These are phyloP conservation scores for Arctium lappa DNA, from an alignment of 129 eudicot species.

Conservation along the genomic window DNA sequence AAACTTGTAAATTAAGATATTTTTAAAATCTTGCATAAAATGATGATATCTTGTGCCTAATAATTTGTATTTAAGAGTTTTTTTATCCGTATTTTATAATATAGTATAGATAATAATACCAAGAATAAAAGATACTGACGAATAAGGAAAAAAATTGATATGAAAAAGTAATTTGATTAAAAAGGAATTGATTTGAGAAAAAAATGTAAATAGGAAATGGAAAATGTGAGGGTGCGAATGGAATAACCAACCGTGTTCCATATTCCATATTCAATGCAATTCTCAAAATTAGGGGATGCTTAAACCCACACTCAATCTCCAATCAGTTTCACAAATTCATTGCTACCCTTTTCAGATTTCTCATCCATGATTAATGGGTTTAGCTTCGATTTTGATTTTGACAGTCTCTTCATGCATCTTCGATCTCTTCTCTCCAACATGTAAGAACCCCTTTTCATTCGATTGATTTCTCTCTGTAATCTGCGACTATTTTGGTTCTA, in stretches of 20 bases:
- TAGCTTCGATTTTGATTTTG: conserved; percentile 18
- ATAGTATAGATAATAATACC: too few relatives aligned
- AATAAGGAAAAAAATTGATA: background rate
- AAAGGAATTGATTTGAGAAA: background rate
- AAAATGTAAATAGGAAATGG: background rate
- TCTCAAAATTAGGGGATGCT: conserved; percentile 19
- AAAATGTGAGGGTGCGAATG: background rate
- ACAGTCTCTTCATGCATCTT: conserved; percentile 16
- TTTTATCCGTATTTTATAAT: too few relatives aligned
- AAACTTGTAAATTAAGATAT: too few relatives aligned
- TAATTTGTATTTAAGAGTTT: too few relatives aligned
- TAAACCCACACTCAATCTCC: conserved; percentile 20
- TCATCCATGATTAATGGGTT: conserved; percentile 30
- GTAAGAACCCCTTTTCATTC: conserved; percentile 27
- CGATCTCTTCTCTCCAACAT: conserved; percentile 23
- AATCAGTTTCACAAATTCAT: background rate
- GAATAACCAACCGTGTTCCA: conserved; percentile 13
- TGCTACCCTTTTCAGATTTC: background rate
- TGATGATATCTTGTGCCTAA: too few relatives aligned
- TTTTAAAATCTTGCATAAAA: too few relatives aligned
- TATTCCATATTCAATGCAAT: conserved; percentile 24
- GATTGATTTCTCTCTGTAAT: background rate
- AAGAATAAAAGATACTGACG: background rate
- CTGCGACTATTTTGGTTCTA: background rate
- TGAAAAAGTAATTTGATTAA: background rate